Evolutionary conservation across 129 eudicot genomes (phyloP), one percentile per base, ranked within the genome.

Genomic region (Heracleum sosnowskyi): DNA sequence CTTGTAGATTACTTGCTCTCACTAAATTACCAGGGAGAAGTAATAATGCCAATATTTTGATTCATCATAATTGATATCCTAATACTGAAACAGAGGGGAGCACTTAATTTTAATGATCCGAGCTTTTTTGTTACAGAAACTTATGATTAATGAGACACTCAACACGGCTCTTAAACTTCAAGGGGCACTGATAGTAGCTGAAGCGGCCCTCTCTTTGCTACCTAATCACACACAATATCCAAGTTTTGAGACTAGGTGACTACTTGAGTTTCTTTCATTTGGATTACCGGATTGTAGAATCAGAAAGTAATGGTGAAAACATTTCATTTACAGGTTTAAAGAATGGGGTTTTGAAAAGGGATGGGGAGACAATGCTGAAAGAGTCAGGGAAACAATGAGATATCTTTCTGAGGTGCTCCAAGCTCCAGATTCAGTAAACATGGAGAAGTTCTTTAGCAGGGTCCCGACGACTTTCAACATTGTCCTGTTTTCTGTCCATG

Each of bases 261-360:
- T 39, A 18, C 51, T 44, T 60, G 18, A 66, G 71, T 5, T 26
- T 16, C 51, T 46, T 35, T 18, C 39, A 33, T 68, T 47, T 66
- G 33, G 44, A 1, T 60, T 2, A 36, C 35, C 37, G 42, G 45
- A 33, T 16, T 24, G 53, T 40, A 4, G 10, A 40, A 2, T 24
- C 3, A 24, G 22, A 22, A 24, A 4, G 51, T 72, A 72, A 41
- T n/a, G 12, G 34, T 24, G 75, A 13, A 24, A 36, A 62, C 37
- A 35, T 69, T 62, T 41, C 66, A 44, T 75, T 57, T 78, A 45
- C 86, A 96, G 99, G 86, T 92, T 96, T 60, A 90, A 90, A 82
- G 93, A 96, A 74, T 96, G 99, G 99, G 99, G 99, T 6, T 90
- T 96, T 69, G 97, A 96, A 84, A 96, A 90, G 81, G 99, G 99